Base-by-base conservation (phyloP, 1,284 basidiomycete species). In the Phellopilus nigrolimitatus region DNA sequence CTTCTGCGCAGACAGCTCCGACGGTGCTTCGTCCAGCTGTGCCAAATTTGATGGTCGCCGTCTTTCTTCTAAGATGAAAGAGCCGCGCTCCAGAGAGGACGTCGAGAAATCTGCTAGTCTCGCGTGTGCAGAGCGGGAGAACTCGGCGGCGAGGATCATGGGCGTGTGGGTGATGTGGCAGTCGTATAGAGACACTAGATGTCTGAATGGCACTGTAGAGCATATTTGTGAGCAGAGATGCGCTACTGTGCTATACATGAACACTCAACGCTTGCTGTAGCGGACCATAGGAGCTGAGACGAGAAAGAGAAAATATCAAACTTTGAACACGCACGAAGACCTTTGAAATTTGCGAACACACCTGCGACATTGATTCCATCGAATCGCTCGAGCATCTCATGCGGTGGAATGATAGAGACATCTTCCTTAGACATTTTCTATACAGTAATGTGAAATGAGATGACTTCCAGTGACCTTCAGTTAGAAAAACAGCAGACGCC, bases 151-250 rank as follows among this genome's bases (percentile, higher is more conserved):
- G 43, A 82, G 69, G 25, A 80, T 79, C 79, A 82, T 82, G 1
- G 79, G 79, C 13, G 79, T 80, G 48, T 74, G 71, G 1, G 76
- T 79, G 50, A 81, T 74, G 55, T 79, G 79, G 3, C 72, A 74
- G 45, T 79, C 71, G 63, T 80, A 80, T 27, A 70, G 67, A 1
- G 77, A 73, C 3, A 74, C 72, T 1, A 80, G 68, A 47, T 76
- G 71, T 5, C 79, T 69, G 60, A 80, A 81, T 1, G 77, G 74
- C 0, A 80, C 68, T 69, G 58, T 3, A 22, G 7, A 21, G 31
- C 8, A 5, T 9, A 15, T 31, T 19, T 22, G 15, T 22, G 15
- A 43, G 52, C 13, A 39, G 15, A 49, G n/a, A 21, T 39, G 21
- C 3, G 38, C 41, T 24, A 30, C 34, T 40, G 25, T 31, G 30